Evolutionary conservation across 2,329 filamentous ascomycete species (phyloP).

Genomic region (Paecilomyces niveus): DNA sequence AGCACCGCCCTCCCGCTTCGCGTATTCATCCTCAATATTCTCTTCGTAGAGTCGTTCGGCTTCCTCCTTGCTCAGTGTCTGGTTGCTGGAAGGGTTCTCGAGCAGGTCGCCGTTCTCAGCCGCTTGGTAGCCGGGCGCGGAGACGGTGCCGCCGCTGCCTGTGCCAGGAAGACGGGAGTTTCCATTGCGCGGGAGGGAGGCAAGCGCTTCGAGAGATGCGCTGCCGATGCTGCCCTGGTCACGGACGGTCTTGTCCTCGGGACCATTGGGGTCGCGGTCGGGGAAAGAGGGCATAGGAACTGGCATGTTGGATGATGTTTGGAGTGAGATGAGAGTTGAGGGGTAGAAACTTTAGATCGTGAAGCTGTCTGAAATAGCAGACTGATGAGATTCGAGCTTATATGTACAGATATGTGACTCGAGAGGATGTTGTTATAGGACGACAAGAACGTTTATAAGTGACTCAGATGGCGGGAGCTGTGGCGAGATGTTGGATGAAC

Average conservation of each 20-base stretch:
- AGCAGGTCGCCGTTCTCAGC: constrained; percentile 7
- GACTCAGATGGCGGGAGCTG: neutral
- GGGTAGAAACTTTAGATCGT: neutral
- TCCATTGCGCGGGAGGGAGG: constrained; percentile 8
- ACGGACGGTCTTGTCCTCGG: neutral
- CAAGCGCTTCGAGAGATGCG: constrained; percentile 9
- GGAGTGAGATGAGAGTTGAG: neutral
- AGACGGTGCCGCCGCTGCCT: constrained; percentile 10
- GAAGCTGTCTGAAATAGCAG: too few species aligned
- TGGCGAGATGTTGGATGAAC: neutral
- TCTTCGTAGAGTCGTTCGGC: constrained; percentile 39
- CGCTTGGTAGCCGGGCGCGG: constrained; percentile 10
- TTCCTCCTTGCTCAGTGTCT: constrained; percentile 32
- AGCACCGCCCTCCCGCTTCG: constrained; percentile 38
- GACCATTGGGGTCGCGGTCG: neutral
- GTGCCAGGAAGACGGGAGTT: constrained; percentile 8
- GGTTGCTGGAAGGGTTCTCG: constrained; percentile 12
- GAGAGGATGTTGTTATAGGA: neutral
- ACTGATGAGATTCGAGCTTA: neutral
- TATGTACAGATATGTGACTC: neutral
- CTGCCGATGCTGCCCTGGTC: constrained; percentile 11
- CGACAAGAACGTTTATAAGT: neutral
- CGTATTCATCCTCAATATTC: constrained; percentile 42
- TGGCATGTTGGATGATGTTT: neutral
- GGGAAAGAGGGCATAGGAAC: neutral